phyloP scores from a whole-genome alignment of 73 alveolate genomes.

The Paramecium bursaria region DNA sequence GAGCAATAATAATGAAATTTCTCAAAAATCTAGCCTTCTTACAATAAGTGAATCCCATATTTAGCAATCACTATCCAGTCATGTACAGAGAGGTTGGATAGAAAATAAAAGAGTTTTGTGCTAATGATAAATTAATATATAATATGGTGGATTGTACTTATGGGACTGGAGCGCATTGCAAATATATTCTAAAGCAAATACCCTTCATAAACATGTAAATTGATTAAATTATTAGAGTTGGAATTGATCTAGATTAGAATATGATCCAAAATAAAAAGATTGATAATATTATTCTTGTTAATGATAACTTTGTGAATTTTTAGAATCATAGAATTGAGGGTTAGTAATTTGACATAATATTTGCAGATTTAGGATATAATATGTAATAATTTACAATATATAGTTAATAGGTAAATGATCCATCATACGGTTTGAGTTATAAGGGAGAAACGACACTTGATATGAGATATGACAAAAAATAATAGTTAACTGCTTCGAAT shows the following conservation, averaged over 20 bases:
- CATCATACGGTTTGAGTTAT: slow-evolving; percentile 41
- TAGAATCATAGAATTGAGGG: background rate
- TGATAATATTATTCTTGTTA: background rate
- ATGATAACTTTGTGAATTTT: slow-evolving; percentile 46
- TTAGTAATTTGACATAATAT: slow-evolving; percentile 4
- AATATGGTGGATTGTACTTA: slow-evolving; percentile 48
- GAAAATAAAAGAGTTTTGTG: background rate
- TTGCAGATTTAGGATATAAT: slow-evolving; percentile 52
- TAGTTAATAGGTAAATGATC: slow-evolving; percentile 16
- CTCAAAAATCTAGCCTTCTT: slow-evolving; percentile 17
- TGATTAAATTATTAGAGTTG: background rate
- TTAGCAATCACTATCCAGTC: slow-evolving; percentile 37
- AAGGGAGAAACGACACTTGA: background rate
- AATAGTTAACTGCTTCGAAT: background rate
- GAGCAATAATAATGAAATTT: too few relatives aligned
- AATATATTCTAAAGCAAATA: background rate
- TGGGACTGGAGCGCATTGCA: slow-evolving; percentile 48
- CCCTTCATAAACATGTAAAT: slow-evolving; percentile 1
- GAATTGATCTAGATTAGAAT: slow-evolving; percentile 43
- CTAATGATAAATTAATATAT: background rate
- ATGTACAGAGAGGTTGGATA: slow-evolving; percentile 34
- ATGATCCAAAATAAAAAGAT: slow-evolving; percentile 17
- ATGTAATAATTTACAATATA: slow-evolving; percentile 4
- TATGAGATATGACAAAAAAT: slow-evolving; percentile 24
- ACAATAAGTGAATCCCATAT: too few relatives aligned